Evolutionary conservation across 1,284 basidiomycete genomes (phyloP).

Genomic region (Melampsora larici-populina): DNA sequence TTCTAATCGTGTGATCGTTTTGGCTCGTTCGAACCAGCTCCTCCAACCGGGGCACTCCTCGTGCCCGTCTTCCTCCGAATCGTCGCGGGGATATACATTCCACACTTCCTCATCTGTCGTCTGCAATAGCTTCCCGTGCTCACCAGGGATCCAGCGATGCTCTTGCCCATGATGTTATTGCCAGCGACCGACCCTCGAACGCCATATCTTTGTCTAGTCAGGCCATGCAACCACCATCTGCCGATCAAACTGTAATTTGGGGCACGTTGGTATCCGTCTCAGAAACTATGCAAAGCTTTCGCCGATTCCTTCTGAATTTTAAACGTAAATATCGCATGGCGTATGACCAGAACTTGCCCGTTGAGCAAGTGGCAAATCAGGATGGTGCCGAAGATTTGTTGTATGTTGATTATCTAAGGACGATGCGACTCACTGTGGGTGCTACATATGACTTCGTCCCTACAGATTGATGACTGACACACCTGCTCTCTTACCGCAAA

Average conservation of each 20-base stretch:
- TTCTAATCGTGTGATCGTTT: not conserved
- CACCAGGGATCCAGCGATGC: slow-evolving; percentile 33
- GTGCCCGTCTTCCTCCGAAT: slow-evolving; percentile 46
- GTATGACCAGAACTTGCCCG: slow-evolving; percentile 61
- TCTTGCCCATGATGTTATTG: slow-evolving; percentile 13
- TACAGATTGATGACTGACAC: not conserved
- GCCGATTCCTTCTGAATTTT: slow-evolving; percentile 83
- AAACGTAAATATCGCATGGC: slow-evolving; percentile 84
- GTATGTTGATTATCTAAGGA: slow-evolving; percentile 78
- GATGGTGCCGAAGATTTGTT: slow-evolving; percentile 55
- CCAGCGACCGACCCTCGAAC: slow-evolving; percentile 43
- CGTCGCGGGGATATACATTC: slow-evolving; percentile 51
- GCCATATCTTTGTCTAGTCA: slow-evolving; percentile 40
- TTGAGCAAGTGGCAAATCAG: slow-evolving; percentile 21
- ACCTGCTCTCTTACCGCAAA: not conserved
- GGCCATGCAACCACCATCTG: slow-evolving; percentile 57
- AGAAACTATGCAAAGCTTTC: slow-evolving; percentile 86
- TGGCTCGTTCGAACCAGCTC: slow-evolving; percentile 28
- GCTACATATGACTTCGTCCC: not conserved
- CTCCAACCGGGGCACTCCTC: slow-evolving; percentile 28
- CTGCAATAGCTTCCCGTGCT: slow-evolving; percentile 17
- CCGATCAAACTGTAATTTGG: slow-evolving; percentile 83
- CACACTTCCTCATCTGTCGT: slow-evolving; percentile 47
- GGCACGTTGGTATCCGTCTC: slow-evolving; percentile 88
- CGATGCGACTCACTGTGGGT: slow-evolving; percentile 72